Conservation (phyloP, 1,139 yeast species). For the Insectozyma bohioensis region DNA sequence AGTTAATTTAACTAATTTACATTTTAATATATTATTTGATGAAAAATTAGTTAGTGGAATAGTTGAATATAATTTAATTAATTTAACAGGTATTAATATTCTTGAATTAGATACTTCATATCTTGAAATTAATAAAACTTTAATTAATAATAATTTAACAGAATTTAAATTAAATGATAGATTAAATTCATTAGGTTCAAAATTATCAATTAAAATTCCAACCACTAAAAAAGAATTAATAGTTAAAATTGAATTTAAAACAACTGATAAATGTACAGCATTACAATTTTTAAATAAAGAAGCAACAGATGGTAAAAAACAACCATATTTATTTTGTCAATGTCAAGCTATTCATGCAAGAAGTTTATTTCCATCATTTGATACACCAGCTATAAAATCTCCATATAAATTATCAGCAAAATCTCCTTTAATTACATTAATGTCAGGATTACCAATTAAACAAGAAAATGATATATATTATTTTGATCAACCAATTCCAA, state of each 20-base stretch:
- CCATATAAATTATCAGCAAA: conserved; percentile 57
- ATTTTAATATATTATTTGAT: conserved; percentile 58
- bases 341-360: conserved; percentile 92
- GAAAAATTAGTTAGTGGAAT: conserved; percentile 52
- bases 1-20: conserved; percentile 47
- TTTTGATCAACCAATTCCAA: conserved; percentile 77
- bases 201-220: conserved; percentile 20
- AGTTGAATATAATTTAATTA: conserved; percentile 47
- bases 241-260: conserved; percentile 54
- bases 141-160: conserved; percentile 39
- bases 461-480: conserved; percentile 26
- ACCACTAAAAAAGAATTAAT: not conserved
- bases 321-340: conserved; percentile 84
- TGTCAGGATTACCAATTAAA: conserved; percentile 59
- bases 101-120: conserved; percentile 65
- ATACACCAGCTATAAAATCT: conserved; percentile 83
- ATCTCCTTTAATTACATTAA: conserved; percentile 66
- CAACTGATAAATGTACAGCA: conserved; percentile 79
- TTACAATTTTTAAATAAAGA: conserved; percentile 79
- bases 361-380: conserved; percentile 86
- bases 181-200: conserved; percentile 66
- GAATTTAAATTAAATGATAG: conserved; percentile 46
- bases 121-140: conserved; percentile 48
- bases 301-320: conserved; percentile 72
- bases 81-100: conserved; percentile 15